A percentile compares a stretch with the other conserved stretches of the same genome.
These are phyloP conservation scores for Penicillium bovifimosum DNA, from an alignment of 495 filamentous ascomycete species.

Conservation along the genomic window DNA sequence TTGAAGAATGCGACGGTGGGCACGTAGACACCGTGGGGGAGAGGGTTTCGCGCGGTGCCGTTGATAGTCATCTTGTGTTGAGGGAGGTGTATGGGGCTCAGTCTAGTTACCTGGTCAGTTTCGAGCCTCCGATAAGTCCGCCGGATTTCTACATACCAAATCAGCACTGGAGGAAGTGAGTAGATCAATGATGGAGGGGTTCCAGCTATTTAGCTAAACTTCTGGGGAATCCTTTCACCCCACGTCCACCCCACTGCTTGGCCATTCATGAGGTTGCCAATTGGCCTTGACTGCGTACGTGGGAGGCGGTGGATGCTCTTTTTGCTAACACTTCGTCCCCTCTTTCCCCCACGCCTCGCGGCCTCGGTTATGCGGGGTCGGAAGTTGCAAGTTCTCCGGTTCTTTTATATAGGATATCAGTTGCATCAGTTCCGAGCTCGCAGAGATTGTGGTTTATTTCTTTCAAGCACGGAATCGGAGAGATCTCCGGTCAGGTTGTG, in stretches of 20 bases:
- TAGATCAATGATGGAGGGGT: background rate
- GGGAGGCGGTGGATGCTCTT: background rate
- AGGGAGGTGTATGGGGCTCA: background rate
- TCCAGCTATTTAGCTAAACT: constrained; percentile 1
- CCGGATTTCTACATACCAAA: background rate
- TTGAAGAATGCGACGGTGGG: constrained; percentile 68
- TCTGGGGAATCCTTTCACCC: background rate
- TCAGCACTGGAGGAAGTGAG: background rate
- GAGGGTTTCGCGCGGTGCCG: constrained; percentile 24
- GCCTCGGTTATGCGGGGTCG: constrained; percentile 17
- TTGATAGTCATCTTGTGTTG: constrained; percentile 21
- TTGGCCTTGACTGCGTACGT: background rate
- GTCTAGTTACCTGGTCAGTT: background rate
- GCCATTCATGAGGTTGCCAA: background rate
- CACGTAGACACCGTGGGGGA: constrained; percentile 56
- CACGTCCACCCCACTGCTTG: constrained; percentile 2
- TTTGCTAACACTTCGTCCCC: background rate
- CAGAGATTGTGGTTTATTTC: background rate
- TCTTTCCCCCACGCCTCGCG: constrained; percentile 10
- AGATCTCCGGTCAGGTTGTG: constrained; percentile 4
- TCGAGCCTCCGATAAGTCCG: background rate
- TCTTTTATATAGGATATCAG: background rate
- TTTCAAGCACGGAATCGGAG: background rate
- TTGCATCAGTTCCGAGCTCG: too few species aligned
- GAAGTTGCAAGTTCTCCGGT: background rate